Evolutionary conservation across 2,329 filamentous ascomycete species (phyloP).

Genomic region (Neocucurbitaria cava): DNA sequence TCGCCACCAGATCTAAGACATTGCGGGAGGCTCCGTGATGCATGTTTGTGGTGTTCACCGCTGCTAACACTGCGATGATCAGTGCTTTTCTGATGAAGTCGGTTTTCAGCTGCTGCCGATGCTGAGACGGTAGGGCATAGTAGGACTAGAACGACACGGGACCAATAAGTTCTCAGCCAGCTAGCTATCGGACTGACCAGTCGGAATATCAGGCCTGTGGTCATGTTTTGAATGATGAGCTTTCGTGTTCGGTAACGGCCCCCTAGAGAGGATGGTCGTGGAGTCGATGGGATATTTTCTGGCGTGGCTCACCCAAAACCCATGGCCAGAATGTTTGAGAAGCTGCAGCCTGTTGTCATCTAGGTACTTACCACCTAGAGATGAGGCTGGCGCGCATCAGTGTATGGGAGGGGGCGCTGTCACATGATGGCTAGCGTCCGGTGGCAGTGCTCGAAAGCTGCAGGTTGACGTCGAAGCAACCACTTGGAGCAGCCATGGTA

Average conservation of each 20-base stretch:
- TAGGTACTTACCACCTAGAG: no score
- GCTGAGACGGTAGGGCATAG: no score
- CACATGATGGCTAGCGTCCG: constrained; percentile 28
- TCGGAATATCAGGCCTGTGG: no score
- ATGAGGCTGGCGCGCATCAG: background rate
- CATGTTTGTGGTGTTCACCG: constrained; percentile 5
- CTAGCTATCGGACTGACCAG: no score
- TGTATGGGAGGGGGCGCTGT: background rate
- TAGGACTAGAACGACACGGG: no score
- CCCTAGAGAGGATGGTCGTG: no score
- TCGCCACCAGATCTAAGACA: constrained; percentile 25
- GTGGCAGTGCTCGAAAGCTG: constrained; percentile 20
- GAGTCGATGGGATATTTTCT: no score
- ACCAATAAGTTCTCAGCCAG: no score
- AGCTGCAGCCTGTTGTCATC: background rate
- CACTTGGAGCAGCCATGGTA: constrained; percentile 13
- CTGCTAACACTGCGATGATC: background rate
- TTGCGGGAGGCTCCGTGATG: constrained; percentile 19
- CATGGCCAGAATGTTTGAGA: no score
- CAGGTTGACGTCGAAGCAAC: constrained; percentile 36
- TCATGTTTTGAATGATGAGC: no score
- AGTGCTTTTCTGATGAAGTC: background rate
- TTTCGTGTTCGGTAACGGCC: no score
- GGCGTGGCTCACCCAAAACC: no score
- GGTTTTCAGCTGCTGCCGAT: background rate